Percentiles rank a stretch among this genome's conserved stretches.
Conservation (phyloP, 345 rosid species). For the Gossypium anomalum region DNA sequence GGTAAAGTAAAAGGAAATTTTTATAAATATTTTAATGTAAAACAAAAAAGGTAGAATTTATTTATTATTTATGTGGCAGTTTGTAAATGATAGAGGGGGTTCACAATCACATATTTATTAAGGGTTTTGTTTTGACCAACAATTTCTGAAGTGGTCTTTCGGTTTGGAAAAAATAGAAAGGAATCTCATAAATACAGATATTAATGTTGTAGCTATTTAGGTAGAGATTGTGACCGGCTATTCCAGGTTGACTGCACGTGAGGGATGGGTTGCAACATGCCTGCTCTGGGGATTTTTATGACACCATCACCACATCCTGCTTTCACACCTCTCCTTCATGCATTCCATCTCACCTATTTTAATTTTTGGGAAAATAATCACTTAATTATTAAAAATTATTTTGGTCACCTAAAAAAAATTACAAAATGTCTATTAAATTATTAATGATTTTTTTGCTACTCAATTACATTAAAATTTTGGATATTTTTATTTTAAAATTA, state of each 20-base stretch:
- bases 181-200: not conserved
- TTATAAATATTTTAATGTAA: too few relatives aligned
- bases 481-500: too few relatives aligned
- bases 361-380: too few relatives aligned
- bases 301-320: too few relatives aligned
- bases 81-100: not conserved
- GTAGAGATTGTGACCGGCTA: conserved; percentile 7
- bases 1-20: too few relatives aligned
- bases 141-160: not conserved
- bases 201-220: not conserved
- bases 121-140: not conserved
- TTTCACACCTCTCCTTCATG: too few relatives aligned
- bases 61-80: not conserved
- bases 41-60: not conserved
- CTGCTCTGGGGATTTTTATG: not conserved
- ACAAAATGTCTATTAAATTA: too few relatives aligned
- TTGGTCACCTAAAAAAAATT: too few relatives aligned
- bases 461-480: too few relatives aligned
- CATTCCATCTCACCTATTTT: too few relatives aligned
- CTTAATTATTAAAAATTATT: too few relatives aligned
- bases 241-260: conserved; percentile 7
- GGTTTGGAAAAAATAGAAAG: not conserved
- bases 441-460: too few relatives aligned
- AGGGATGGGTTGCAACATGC: not conserved
- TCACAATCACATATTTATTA: conserved; percentile 6